Conservation (phyloP, 1,284 basidiomycete species). For the Cryptococcus sp. region DNA sequence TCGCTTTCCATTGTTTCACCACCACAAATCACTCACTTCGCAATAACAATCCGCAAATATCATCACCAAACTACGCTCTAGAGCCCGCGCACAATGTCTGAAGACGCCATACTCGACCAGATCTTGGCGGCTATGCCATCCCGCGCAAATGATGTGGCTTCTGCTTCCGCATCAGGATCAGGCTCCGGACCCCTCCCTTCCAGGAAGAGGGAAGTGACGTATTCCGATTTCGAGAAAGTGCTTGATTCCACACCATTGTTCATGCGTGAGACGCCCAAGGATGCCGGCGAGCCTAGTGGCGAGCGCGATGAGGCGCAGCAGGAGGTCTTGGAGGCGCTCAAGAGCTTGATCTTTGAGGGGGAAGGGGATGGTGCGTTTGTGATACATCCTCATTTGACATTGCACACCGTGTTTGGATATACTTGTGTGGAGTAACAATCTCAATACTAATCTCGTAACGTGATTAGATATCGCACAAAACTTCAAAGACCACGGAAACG, state of each 20-base stretch:
- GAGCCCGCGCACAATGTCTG: no score
- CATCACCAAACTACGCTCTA: no score
- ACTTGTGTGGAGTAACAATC: no score
- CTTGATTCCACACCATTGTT: conserved; percentile 69
- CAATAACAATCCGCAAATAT: no score
- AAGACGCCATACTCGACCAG: conserved; percentile 9
- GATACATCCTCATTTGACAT: no score
- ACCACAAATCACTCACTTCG: no score
- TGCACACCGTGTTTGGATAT: no score
- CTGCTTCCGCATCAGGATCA: background rate
- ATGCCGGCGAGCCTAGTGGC: conserved; percentile 17
- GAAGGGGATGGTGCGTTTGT: conserved; percentile 80
- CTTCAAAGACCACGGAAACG: conserved; percentile 94
- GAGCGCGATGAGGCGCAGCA: conserved; percentile 60
- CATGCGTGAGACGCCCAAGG: conserved; percentile 80
- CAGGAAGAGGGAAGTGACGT: conserved; percentile 37
- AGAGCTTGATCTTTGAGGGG: conserved; percentile 83
- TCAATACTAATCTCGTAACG: background rate
- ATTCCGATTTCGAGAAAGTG: conserved; percentile 41
- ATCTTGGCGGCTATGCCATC: conserved; percentile 6
- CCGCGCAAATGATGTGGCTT: background rate
- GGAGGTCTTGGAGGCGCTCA: conserved; percentile 75
- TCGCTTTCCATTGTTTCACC: no score
- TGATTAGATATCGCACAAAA: conserved; percentile 80
- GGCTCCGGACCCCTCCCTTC: conserved; percentile 3